These are phyloP conservation scores for Cinnamomum micranthum DNA, from an alignment of 164 flowering plant species.

Conservation along the genomic window DNA sequence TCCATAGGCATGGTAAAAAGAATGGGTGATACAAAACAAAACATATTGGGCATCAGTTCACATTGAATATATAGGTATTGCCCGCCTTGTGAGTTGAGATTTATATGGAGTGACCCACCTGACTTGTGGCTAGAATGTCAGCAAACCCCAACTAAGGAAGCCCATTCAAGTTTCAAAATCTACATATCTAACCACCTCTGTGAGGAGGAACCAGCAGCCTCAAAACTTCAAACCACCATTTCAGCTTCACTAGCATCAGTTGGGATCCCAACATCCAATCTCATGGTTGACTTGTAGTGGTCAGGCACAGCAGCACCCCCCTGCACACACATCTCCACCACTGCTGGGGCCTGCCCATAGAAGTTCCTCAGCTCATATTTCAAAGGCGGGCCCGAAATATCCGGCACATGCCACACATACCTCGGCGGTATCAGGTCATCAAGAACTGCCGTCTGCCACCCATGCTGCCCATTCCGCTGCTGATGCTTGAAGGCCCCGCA, in stretches of 20 bases:
- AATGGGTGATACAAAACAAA: no score
- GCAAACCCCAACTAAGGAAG: no score
- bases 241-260: slow-evolving; percentile 66
- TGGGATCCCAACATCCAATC: slow-evolving; percentile 91
- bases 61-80: no score
- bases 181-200: no score
- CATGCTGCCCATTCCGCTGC: slow-evolving; percentile 97
- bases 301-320: slow-evolving; percentile 91
- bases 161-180: no score
- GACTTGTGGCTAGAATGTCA: no score
- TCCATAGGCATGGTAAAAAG: no score
- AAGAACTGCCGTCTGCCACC: slow-evolving; percentile 87
- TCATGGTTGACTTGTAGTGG: slow-evolving; percentile 80
- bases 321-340: slow-evolving; percentile 91
- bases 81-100: no score
- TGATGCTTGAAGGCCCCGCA: slow-evolving; percentile 96
- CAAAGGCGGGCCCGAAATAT: slow-evolving; percentile 57
- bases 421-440: slow-evolving; percentile 90
- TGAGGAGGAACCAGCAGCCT: no score
- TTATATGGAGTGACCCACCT: no score
- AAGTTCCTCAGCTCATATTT: slow-evolving; percentile 65
- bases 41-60: no score
- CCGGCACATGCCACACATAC: slow-evolving; percentile 95
- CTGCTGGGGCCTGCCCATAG: slow-evolving; percentile 94
- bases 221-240: slow-evolving; percentile 64